Evolutionary conservation across 139 green algal species (phyloP), one percentile per base, ranked within the genome.

Genomic region (Coelastrella sp.): DNA sequence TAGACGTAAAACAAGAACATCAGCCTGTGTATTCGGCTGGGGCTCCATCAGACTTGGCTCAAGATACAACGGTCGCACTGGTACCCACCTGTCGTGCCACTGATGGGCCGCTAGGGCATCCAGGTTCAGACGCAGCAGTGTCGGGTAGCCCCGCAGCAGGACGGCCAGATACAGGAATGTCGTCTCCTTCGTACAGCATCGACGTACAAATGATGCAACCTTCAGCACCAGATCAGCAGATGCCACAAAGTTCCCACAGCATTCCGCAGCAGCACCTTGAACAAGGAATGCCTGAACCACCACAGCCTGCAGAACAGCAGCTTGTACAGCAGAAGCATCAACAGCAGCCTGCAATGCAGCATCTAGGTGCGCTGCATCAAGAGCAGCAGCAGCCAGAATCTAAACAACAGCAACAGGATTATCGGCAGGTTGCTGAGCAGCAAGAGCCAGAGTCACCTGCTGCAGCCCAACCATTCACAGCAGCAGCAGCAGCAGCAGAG

Each of bases 11-110:
- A 24, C 24, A 58, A 22, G n/a, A 75, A 35, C 58, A 86, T 15
- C 12, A 58, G 24, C 74, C 25, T 15, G 22, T 74, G 25, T 75
- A 73, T 9, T 73, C 60, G 7, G 65, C 81, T 8, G 81, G 81
- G 20, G 81, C 81, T 15, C 58, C 59, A 6, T 86, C 81, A 86
- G 81, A 86, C 25, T 19, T 61, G n/a, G 59, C 81, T 22, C 81
- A 86, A 25, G 81, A 86, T 25, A 86, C 81, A 24, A 86, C 81
- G n/a, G 81, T 86, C 8, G 59, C n/a, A 58, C 22, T 35, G n/a
- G 59, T 65, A 74, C 22, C 59, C 27, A 17, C 14, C 11, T 7
- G 8, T 17, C 24, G 74, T 58, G 74, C 74, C 8, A 80, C 25
- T 19, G 74, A 4, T n/a, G 57, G 59, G 8, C 19, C 79, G 17